These are phyloP conservation scores for Chalara sp. DNA, from an alignment of 2,329 filamentous ascomycete genomes.

Conservation along the genomic window DNA sequence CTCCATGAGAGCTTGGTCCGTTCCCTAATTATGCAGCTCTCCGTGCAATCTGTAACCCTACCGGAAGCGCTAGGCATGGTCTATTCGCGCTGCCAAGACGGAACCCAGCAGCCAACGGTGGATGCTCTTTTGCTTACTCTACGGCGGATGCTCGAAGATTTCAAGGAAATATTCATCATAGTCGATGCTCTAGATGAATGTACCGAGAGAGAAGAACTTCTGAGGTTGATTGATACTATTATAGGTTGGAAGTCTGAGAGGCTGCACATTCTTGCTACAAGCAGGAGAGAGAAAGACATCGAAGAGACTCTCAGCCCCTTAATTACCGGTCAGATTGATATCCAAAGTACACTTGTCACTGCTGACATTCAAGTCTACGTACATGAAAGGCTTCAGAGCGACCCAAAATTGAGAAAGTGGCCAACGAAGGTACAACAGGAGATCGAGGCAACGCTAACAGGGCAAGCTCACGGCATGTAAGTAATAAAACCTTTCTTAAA, in stretches of 20 bases:
- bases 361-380: too few species aligned
- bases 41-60: constrained; percentile 18
- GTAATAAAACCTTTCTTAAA: too few species aligned
- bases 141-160: constrained; percentile 15
- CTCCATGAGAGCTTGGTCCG: too few species aligned
- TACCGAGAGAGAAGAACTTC: constrained; percentile 16
- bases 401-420: too few species aligned
- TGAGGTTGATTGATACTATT: constrained; percentile 22
- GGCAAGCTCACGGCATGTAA: too few species aligned
- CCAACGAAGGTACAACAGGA: too few species aligned
- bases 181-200: constrained; percentile 34
- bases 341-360: too few species aligned
- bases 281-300: constrained; percentile 27
- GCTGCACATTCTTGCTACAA: constrained; percentile 21
- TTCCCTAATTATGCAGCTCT: constrained; percentile 29
- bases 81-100: constrained; percentile 2
- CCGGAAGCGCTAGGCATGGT: constrained; percentile 10
- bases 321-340: too few species aligned
- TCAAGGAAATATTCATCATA: constrained; percentile 29
- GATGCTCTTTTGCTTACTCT: constrained; percentile 8
- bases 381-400: too few species aligned
- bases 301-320: constrained; percentile 15
- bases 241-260: constrained; percentile 8
- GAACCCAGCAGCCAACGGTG: constrained; percentile 3
- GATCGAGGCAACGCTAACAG: too few species aligned